Base-by-base conservation (phyloP, 2,329 filamentous ascomycete species). In the Stagonosporopsis rhizophila region DNA sequence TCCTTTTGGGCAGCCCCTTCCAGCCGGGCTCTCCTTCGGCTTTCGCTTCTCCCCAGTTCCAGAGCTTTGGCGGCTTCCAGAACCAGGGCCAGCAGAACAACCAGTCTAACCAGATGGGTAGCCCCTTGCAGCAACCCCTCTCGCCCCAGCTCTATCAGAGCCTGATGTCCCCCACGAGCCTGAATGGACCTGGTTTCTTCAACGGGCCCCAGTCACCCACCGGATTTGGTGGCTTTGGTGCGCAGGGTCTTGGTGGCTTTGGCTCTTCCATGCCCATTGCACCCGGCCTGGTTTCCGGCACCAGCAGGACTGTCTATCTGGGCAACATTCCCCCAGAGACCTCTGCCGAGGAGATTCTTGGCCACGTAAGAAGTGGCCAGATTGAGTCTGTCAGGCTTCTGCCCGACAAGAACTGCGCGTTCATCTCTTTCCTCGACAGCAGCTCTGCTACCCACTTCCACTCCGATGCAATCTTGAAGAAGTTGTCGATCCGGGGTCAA, bases 321-420 rank as follows among this genome's bases (percentile, higher is more conserved):
- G 95, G 95, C 62, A 99, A 99, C 78, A 98, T 99, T 57, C 95
- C 95, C n/a, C 91, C 93, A 23, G 95, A 99, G 80, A 99, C 95
- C 7, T 89, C 91, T 45, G 94, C 95, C 8, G 95, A 99, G 80
- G 95, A 99, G 80, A 96, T 99, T 62, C 82, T 99, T 52, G 90
- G 93, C 62, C 95, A 99, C 72, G 95, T 99, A 58, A 87, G 95
- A 62, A 98, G 95, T 77, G 95, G 95, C 22, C 95, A 98, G 76
- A 98, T 99, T 70, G 95, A 99, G 81, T 98, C 95, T n/a, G 95
- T 99, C 49, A 90, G 95, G 68, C 85, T 99, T 64, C 83, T 99
- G 52, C 92, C 94, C 22, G 95, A 99, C 80, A 99, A 98, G 91
- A 99, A 98, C 84, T 99, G 95, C 74, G 95, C 95, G 56, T 99